Evolutionary conservation across 371 early-diverging fungal genomes (phyloP).

Genomic region (Rhizomucor miehei): DNA sequence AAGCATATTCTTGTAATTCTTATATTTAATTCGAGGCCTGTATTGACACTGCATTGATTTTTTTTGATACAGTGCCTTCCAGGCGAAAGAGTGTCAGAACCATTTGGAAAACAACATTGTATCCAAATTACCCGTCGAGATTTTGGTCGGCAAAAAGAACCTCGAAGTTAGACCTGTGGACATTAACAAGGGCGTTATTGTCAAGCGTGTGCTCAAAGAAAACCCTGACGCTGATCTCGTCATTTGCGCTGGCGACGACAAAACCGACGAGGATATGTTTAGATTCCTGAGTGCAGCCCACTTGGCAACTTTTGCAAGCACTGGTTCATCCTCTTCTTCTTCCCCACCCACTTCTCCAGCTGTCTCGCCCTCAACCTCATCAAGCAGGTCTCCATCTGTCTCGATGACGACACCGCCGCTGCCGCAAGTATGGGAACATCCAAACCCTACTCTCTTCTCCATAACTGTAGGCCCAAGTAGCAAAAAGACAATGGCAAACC

Average conservation of each 20-base stretch:
- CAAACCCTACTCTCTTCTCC: slow-evolving; percentile 45
- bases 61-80: slow-evolving; percentile 61
- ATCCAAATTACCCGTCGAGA: slow-evolving; percentile 88
- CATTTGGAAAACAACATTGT: slow-evolving; percentile 82
- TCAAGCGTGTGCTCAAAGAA: slow-evolving; percentile 69
- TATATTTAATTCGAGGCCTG: too few relatives aligned
- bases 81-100: slow-evolving; percentile 90
- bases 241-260: slow-evolving; percentile 96
- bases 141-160: slow-evolving; percentile 94
- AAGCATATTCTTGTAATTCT: too few relatives aligned
- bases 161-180: slow-evolving; percentile 86
- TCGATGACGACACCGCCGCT: slow-evolving; percentile 6
- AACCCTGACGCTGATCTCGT: slow-evolving; percentile 79
- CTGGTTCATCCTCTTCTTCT: slow-evolving; percentile 1
- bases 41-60: too few relatives aligned
- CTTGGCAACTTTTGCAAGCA: slow-evolving; percentile 1
- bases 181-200: slow-evolving; percentile 92
- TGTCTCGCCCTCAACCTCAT: not conserved
- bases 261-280: slow-evolving; percentile 98
- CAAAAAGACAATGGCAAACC: slow-evolving; percentile 81
- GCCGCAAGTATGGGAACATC: slow-evolving; percentile 9
- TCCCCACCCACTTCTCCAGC: not conserved
- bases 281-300: slow-evolving; percentile 21
- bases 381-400: not conserved
- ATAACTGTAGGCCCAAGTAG: slow-evolving; percentile 72